Evolutionary conservation across 2,329 filamentous ascomycete genomes (phyloP), one percentile per base, ranked within the genome.

Genomic region (Penicillium sp.): DNA sequence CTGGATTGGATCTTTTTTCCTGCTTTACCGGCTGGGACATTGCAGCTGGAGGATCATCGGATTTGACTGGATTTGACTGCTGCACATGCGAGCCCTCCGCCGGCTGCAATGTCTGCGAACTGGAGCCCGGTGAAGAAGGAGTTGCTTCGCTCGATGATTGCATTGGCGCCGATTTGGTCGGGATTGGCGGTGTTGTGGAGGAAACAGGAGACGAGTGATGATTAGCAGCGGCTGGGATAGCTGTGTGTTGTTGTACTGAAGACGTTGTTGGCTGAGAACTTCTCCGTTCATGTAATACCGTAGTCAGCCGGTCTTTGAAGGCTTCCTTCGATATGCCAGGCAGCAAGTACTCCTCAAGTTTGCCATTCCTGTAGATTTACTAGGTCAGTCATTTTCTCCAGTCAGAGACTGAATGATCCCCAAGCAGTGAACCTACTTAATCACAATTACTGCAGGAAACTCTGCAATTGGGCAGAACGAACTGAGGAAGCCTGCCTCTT

Each of bases 391-490:
- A 64, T 51, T 49, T 32, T 37, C 18, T 12, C 13, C 34, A 0
- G 42, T 18, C 6, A 4, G 13, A 13, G n/a, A 36, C 12, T 26
- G 3, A 36, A 12, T 4, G 13, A 9, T 18, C 4, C 32, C 3
- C 12, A 24, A 8, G 25, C 11, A 32, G 13, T 5, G 9, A 18
- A 49, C 77, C 45, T 72, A 85, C 80, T 84, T 82, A 58, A 95
- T 90, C 18, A 94, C 74, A 12, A 95, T 78, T 7, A 95, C 70
- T 1, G 86, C 86, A 0, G 91, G 90, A n/a, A 82, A 82, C 56
- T 82, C 82, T 1, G 81, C 79, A n/a, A 95, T 73, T 0, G 88
- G 87, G 60, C 88, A 94, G 60, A 95, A 87, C 39, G 88, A 87
- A 8, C 84, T 80, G 11, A 97, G 75, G 61, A 89, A 94, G 5